These are phyloP conservation scores for Eucalyptus guilfoylei DNA, from an alignment of 345 rosid genomes.

Conservation along the genomic window DNA sequence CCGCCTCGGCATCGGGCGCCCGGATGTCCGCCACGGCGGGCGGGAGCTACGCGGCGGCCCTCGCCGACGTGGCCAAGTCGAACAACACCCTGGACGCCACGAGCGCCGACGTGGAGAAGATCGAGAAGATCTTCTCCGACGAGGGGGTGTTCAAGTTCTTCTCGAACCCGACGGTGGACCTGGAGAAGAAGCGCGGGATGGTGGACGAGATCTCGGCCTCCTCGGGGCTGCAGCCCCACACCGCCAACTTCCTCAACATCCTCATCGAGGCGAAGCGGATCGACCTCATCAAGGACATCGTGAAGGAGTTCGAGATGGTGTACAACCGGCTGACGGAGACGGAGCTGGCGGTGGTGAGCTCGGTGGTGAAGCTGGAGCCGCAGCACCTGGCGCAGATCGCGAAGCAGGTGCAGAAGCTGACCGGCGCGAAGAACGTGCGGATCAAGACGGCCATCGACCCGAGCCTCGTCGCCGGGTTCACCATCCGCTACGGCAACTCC, in stretches of 20 bases:
- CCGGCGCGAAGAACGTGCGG: constrained; percentile 80
- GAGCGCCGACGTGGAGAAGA: constrained; percentile 60
- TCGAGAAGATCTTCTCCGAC: constrained; percentile 62
- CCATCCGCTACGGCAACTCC: constrained; percentile 58
- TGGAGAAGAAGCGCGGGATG: constrained; percentile 37
- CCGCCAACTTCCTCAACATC: constrained; percentile 59
- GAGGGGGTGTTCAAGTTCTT: constrained; percentile 36
- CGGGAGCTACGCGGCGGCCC: constrained; percentile 64
- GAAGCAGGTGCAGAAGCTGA: constrained; percentile 86
- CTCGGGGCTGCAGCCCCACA: constrained; percentile 36
- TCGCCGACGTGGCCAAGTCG: constrained; percentile 60
- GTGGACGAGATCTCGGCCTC: constrained; percentile 50
- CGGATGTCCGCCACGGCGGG: constrained; percentile 53
- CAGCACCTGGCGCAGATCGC: constrained; percentile 82
- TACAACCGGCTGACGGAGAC: constrained; percentile 63
- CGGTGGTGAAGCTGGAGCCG: constrained; percentile 71
- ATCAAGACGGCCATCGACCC: constrained; percentile 73
- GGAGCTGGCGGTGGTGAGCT: constrained; percentile 68
- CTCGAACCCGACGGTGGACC: constrained; percentile 38
- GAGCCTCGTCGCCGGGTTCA: constrained; percentile 84
- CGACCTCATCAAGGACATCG: constrained; percentile 48
- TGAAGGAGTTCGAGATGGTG: constrained; percentile 59
- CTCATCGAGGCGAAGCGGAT: constrained; percentile 56
- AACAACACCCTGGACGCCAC: constrained; percentile 57
- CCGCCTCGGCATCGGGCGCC: constrained; percentile 22